Evolutionary conservation across 352 stramenopile genomes (phyloP).

Genomic region (Phytopythium montanum): DNA sequence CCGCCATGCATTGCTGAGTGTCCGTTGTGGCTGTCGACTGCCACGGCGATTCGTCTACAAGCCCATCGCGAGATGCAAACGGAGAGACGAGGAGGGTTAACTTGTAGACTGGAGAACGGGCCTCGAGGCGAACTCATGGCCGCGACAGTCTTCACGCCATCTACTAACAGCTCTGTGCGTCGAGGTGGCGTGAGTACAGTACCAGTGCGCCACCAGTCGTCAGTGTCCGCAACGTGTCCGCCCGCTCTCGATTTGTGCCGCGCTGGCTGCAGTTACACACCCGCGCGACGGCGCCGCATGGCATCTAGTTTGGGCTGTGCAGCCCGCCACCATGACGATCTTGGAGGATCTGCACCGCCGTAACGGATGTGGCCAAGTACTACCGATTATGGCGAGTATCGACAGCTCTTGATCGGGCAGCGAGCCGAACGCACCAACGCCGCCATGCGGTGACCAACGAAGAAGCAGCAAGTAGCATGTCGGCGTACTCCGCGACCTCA

Average conservation of each 20-base stretch:
- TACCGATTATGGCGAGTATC: not conserved
- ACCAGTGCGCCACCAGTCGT: not conserved
- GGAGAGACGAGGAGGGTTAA: not conserved
- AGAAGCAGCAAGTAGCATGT: not conserved
- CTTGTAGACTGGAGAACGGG: not conserved
- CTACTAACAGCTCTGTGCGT: not conserved
- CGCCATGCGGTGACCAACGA: not conserved
- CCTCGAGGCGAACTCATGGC: not conserved
- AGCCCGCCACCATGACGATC: not conserved
- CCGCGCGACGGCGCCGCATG: not conserved
- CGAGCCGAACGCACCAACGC: not conserved
- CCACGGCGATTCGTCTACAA: not conserved
- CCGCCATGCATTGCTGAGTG: not conserved
- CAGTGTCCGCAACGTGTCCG: not conserved
- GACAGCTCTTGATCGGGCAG: not conserved
- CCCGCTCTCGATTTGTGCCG: not conserved
- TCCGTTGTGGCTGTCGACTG: not conserved
- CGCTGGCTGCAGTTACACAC: not conserved
- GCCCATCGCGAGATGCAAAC: not conserved
- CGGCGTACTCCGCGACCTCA: not conserved
- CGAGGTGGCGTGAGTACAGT: not conserved
- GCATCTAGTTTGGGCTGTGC: constrained; percentile 3
- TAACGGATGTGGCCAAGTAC: not conserved
- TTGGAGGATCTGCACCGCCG: not conserved
- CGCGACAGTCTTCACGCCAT: not conserved